A percentile compares a stretch with the other conserved stretches of the same genome.
These are phyloP conservation scores for Tylopilus sp. DNA, from an alignment of 768 basidiomycete genomes.

Conservation along the genomic window DNA sequence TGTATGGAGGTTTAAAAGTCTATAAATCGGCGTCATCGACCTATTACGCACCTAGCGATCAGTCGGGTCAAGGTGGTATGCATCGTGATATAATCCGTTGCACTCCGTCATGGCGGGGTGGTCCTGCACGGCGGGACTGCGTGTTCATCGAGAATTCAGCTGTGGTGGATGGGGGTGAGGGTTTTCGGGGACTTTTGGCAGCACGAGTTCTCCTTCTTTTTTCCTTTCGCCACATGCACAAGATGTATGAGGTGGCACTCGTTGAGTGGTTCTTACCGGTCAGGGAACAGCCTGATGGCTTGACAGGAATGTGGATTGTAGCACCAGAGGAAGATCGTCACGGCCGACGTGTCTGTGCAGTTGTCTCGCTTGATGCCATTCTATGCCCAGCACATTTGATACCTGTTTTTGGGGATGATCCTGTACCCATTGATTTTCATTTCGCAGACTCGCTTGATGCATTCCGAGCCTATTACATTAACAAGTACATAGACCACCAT, in stretches of 20 bases:
- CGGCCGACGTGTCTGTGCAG: no score
- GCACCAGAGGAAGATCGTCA: no score
- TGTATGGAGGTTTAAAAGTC: neutral
- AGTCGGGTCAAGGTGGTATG: neutral
- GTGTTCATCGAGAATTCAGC: no score
- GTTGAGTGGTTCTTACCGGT: neutral
- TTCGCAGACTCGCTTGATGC: neutral
- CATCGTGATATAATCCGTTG: neutral
- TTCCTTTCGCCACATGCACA: neutral
- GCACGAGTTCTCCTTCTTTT: neutral
- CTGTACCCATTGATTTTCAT: neutral
- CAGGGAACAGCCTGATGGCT: neutral
- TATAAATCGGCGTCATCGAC: neutral
- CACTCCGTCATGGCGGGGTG: neutral
- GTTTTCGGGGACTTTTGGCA: neutral
- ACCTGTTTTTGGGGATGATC: no score
- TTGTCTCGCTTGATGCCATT: no score
- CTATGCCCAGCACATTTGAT: no score
- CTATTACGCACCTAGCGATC: neutral
- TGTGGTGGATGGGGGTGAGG: neutral
- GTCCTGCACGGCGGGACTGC: neutral
- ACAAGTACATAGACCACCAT: neutral
- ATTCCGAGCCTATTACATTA: neutral
- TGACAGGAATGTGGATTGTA: no score
- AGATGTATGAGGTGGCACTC: neutral